These are phyloP conservation scores for Saturnispora galanensis DNA, from an alignment of 805 yeast genomes.

Conservation along the genomic window DNA sequence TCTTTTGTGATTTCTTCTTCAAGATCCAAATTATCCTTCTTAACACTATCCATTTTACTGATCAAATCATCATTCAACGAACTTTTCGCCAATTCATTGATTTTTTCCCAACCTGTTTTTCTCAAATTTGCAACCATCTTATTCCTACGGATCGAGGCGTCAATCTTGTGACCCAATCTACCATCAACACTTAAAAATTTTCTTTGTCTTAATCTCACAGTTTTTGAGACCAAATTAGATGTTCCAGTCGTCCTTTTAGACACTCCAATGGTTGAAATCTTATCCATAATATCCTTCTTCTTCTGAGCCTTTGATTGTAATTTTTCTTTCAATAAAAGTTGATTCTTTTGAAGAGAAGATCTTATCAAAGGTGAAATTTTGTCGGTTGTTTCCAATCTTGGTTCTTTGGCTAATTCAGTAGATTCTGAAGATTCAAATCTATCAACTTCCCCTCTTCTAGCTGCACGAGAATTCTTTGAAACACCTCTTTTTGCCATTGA, in stretches of 20 bases:
- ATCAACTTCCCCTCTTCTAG: constrained; percentile 54
- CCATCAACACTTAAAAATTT: constrained; percentile 14
- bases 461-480: constrained; percentile 68
- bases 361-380: constrained; percentile 56
- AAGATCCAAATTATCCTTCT: constrained; percentile 13
- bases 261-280: background rate
- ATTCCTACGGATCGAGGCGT: constrained; percentile 55
- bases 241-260: constrained; percentile 11
- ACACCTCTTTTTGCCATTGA: constrained; percentile 22
- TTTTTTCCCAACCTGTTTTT: constrained; percentile 65
- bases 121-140: constrained; percentile 51
- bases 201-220: constrained; percentile 16
- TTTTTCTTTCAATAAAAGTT: constrained; percentile 47
- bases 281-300: constrained; percentile 11
- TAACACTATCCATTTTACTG: constrained; percentile 10
- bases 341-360: constrained; percentile 50
- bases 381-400: constrained; percentile 52
- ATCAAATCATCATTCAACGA: constrained; percentile 13
- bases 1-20: constrained; percentile 14
- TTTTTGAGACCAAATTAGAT: constrained; percentile 19
- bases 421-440: constrained; percentile 27
- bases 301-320: constrained; percentile 30
- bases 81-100: constrained; percentile 40
- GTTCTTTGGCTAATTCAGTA: constrained; percentile 39
- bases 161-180: constrained; percentile 36